Evolutionary conservation across 2,329 filamentous ascomycete genomes (phyloP).

Genomic region (Teratosphaeria epicoccoides): DNA sequence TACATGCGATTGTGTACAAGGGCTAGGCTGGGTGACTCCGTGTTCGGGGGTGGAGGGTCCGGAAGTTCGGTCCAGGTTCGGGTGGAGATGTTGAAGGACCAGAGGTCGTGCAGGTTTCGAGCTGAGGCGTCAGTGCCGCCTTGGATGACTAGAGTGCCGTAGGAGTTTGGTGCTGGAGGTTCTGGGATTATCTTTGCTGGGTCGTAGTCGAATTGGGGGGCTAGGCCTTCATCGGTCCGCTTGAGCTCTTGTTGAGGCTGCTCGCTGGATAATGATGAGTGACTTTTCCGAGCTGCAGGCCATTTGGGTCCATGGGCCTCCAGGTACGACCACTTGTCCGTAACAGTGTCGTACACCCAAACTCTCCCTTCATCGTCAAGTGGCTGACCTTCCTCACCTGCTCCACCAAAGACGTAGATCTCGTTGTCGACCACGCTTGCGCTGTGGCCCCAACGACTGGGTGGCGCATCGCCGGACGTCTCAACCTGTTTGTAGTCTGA

Average conservation of each 20-base stretch:
- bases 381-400: constrained; percentile 12
- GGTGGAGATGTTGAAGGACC: constrained; percentile 26
- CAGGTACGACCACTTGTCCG: constrained; percentile 32
- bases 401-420: constrained; percentile 36
- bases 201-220: constrained; percentile 32
- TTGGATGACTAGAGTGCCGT: constrained; percentile 43
- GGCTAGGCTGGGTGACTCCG: constrained; percentile 33
- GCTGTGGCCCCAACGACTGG: constrained; percentile 31
- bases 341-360: constrained; percentile 35
- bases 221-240: constrained; percentile 14
- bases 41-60: constrained; percentile 13
- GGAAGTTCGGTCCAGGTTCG: constrained; percentile 43
- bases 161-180: constrained; percentile 29
- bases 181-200: constrained; percentile 32
- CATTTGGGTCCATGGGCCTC: constrained; percentile 19
- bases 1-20: constrained; percentile 35
- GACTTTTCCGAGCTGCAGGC: constrained; percentile 23
- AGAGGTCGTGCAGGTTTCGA: constrained; percentile 34
- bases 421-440: constrained; percentile 33
- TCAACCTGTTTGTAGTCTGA: constrained; percentile 32
- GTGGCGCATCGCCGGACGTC: constrained; percentile 28
- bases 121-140: constrained; percentile 32
- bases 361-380: constrained; percentile 28
- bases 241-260: constrained; percentile 27
- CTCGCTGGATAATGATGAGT: constrained; percentile 30